A percentile compares a stretch with the other conserved stretches of the same genome.
Conservation (phyloP, 768 basidiomycete genomes). For the Collybia sp. region DNA sequence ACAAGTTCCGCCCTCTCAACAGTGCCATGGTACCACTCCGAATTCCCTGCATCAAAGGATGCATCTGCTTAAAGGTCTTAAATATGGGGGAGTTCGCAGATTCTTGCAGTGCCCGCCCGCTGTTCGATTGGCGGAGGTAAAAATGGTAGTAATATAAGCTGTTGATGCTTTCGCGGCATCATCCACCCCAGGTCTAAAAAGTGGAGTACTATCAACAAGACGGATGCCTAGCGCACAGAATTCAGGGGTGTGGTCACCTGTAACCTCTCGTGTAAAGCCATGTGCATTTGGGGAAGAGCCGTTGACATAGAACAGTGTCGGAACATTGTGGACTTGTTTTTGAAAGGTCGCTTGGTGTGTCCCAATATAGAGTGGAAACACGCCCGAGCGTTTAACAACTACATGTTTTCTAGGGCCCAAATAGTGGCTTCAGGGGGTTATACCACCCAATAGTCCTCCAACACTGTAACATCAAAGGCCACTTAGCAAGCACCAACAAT, state of each 20-base stretch:
- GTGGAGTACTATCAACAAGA: no score
- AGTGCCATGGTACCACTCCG: constrained; percentile 6
- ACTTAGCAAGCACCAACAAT: no score
- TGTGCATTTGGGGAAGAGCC: constrained; percentile 20
- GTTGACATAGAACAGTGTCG: constrained; percentile 21
- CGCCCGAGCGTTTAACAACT: no score
- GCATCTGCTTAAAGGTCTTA: constrained; percentile 23
- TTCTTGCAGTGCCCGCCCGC: constrained; percentile 17
- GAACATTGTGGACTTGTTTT: constrained; percentile 3
- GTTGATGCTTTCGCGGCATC: no score
- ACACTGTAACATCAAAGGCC: no score
- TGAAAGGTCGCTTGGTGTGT: constrained; percentile 5
- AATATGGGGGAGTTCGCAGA: constrained; percentile 20
- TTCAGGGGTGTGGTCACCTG: no score
- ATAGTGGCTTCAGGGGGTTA: no score
- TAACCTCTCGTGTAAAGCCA: constrained; percentile 19
- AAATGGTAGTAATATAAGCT: not conserved
- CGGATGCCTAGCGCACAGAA: no score
- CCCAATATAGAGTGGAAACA: not conserved
- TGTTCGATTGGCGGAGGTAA: constrained; percentile 8
- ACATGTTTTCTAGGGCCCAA: no score
- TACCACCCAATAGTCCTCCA: no score
- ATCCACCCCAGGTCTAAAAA: no score
- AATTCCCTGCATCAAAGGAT: constrained; percentile 14
- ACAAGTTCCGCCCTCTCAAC: constrained; percentile 11